Evolutionary conservation across 1,139 yeast genomes (phyloP), one percentile per base, ranked within the genome.

Genomic region (Blastobotrys proliferans): DNA sequence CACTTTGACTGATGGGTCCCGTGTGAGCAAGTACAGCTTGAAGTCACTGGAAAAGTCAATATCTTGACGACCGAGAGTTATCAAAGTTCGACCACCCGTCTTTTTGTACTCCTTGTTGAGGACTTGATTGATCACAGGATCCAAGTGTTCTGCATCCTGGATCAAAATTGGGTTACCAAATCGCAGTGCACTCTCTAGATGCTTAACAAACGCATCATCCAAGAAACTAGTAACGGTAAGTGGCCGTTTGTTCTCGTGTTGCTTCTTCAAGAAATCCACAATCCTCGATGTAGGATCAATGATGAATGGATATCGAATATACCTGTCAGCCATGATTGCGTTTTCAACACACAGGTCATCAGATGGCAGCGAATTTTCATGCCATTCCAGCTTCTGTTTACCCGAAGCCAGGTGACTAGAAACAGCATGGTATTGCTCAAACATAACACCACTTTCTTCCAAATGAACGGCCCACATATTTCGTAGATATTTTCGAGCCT

Each of bases 101-200:
- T 72, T 68, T 34, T 72, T 73, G 30, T 77, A 70, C 48, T 86
- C 95, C 35, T 69, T 68, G 42, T 79, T 71, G 35, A 92, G 63
- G 1, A 90, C 62, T 0, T 82, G 70, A 46, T 77, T 77, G 18
- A 90, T 58, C 10, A 84, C 65, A 0, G 97, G 95, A 59, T 90
- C 92, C 56, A 77, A 79, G 52, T 73, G 68, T 56, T 90, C 97
- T 2, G 90, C 87, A 62, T 90, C 94, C 53, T 77, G 79, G 24
- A 90, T 73, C 10, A 90, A 58, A 8, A 90, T 67, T 0, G 75
- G 58, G 3, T 87, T 88, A 6, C 98, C 97, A 68, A 90, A 90
- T 48, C 94, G 69, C 21, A 90, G 61, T 0, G 95, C 81, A 56
- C 87, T 83, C 57, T 87, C 95, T 20, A 90, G 62, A 42, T 79